Evolutionary conservation across 2,329 filamentous ascomycete genomes (phyloP), one percentile per base, ranked within the genome.

Genomic region (Diplocarpon rosae): DNA sequence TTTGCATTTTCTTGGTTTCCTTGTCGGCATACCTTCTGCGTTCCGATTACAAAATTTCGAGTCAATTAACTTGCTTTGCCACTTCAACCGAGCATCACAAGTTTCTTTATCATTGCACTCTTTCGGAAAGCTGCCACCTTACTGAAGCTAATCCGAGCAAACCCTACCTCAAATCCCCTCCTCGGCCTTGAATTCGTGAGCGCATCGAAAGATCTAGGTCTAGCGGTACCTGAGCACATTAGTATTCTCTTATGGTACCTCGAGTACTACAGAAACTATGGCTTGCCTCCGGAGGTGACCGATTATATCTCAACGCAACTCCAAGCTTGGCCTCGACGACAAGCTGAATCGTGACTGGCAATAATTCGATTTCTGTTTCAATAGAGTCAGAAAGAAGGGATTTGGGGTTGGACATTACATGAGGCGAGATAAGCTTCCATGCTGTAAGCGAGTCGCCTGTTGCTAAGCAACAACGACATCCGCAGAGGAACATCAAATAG

Each of bases 131-230:
- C 44, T 42, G 20, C 47, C 47, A 12, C 31, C 14, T 12, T 44
- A 41, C 47, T 44, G 45, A 5, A 31, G 15, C 47, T 43, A 49
- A 10, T 47, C 41, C 14, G 47, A 37, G 44, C 40, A 50, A 8
- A 28, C 30, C 16, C 44, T 50, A 13, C 37, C 44, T 34, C 47
- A 36, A 39, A 41, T 44, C n/a, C 47, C 47, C 31, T 50, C 47
- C 12, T 48, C 36, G 24, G 14, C 33, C 17, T 43, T 43, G 28
- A 51, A 44, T 24, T 24, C 4, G 20, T 24, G 20, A 3, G 20
- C 7, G 3, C 20, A 24, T 24, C 20, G 20, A 3, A 7, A 24
- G 20, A 24, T 24, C 20, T 7, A 7, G 3, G 20, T 24, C 20
- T 7, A 24, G 20, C 20, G 10, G 16, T 15, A 42, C 32, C n/a